These are phyloP conservation scores for Toxicodendron radicans DNA, from an alignment of 345 rosid species.

Conservation along the genomic window DNA sequence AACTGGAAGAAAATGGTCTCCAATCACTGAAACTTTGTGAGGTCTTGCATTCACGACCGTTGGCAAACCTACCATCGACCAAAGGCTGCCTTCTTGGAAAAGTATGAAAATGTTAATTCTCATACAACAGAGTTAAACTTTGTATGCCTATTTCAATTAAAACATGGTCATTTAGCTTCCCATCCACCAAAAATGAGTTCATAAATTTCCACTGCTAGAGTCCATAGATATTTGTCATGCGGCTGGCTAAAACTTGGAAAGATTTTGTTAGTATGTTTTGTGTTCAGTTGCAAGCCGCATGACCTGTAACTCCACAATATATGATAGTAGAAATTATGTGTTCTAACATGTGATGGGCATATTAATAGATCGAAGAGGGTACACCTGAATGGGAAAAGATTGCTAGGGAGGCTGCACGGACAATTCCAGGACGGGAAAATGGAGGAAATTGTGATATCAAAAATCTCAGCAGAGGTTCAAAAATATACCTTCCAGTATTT, in stretches of 20 bases:
- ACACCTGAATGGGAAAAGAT: slow-evolving; percentile 80
- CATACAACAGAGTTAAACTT: background rate
- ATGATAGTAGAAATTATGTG: background rate
- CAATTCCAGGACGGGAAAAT: slow-evolving; percentile 90
- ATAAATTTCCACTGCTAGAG: background rate
- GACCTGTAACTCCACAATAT: background rate
- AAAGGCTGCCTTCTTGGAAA: slow-evolving; percentile 78
- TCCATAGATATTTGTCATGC: background rate
- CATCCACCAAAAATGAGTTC: background rate
- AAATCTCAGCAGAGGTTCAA: slow-evolving; percentile 85
- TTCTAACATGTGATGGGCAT: slow-evolving; percentile 13
- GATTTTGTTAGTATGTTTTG: background rate
- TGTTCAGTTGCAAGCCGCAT: background rate
- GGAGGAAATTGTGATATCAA: slow-evolving; percentile 97
- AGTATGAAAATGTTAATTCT: slow-evolving; percentile 27
- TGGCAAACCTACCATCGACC: slow-evolving; percentile 70
- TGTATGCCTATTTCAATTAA: background rate
- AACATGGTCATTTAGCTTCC: background rate
- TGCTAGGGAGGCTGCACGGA: slow-evolving; percentile 75
- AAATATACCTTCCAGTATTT: slow-evolving; percentile 80
- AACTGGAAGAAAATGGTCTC: slow-evolving; percentile 61
- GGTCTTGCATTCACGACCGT: slow-evolving; percentile 78
- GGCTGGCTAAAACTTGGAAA: background rate
- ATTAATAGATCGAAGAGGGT: slow-evolving; percentile 58
- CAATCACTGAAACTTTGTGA: slow-evolving; percentile 57